Conservation (phyloP, 1,139 yeast species). For the Blastobotrys buckinghamii region DNA sequence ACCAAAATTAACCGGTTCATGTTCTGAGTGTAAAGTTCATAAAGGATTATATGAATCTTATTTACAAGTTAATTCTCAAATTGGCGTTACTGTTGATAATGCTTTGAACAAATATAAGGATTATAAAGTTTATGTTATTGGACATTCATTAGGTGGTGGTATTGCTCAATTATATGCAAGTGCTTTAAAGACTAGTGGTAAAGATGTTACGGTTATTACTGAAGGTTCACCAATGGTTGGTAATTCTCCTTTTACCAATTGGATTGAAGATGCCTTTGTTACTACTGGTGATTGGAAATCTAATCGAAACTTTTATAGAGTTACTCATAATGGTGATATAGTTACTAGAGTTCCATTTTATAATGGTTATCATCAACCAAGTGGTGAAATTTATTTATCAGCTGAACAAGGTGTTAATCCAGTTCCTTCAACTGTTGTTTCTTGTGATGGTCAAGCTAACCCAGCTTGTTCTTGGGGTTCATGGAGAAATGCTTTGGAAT, state of each 20-base stretch:
- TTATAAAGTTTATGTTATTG: conserved; percentile 4
- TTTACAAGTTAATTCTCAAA: not conserved
- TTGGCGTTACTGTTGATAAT: not conserved
- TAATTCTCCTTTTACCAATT: not conserved
- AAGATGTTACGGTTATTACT: conserved; percentile 4
- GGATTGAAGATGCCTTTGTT: not conserved
- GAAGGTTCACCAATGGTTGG: conserved; percentile 5
- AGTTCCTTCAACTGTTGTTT: not conserved
- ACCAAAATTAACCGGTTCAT: not conserved
- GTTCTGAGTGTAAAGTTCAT: conserved; percentile 1
- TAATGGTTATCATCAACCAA: not conserved
- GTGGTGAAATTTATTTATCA: conserved; percentile 4
- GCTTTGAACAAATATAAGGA: not conserved
- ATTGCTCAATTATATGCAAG: conserved; percentile 6
- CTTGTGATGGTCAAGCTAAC: conserved; percentile 1
- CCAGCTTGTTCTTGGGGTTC: not conserved
- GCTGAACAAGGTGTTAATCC: not conserved
- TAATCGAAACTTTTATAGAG: conserved; percentile 1
- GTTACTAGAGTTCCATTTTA: not conserved
- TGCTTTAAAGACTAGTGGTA: not conserved
- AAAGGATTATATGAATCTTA: conserved; percentile 1
- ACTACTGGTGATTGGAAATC: not conserved
- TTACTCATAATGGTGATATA: conserved; percentile 7
- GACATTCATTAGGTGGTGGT: conserved; percentile 8
- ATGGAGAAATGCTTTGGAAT: not conserved